Evolutionary conservation across 495 filamentous ascomycete genomes (phyloP).

Genomic region (Aspergillus asperescens): DNA sequence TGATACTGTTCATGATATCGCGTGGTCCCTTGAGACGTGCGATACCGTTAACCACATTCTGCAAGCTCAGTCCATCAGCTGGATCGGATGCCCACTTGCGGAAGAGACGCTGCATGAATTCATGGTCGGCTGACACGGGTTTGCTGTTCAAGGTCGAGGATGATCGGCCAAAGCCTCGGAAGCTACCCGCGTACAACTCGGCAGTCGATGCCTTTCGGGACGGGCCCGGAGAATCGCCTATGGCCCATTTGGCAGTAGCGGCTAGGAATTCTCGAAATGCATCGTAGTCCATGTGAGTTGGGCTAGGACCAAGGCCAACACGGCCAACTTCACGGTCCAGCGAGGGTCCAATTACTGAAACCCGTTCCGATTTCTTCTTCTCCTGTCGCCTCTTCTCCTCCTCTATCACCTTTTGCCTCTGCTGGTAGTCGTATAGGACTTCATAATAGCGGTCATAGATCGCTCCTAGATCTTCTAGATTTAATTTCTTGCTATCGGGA

Average conservation of each 20-base stretch:
- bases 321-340: conserved; percentile 55
- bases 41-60: conserved; percentile 85
- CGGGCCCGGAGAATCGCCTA: conserved; percentile 67
- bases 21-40: conserved; percentile 84
- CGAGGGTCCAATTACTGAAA: conserved; percentile 38
- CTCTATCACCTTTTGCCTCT: conserved; percentile 69
- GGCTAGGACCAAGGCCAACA: conserved; percentile 82
- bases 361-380: conserved; percentile 51
- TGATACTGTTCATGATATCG: conserved; percentile 96
- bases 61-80: conserved; percentile 69
- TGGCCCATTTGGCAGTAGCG: conserved; percentile 82
- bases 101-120: conserved; percentile 89
- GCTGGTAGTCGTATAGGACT: conserved; percentile 83
- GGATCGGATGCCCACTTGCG: conserved; percentile 78
- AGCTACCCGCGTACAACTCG: conserved; percentile 49
- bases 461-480: conserved; percentile 74
- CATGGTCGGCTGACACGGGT: conserved; percentile 85
- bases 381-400: conserved; percentile 60
- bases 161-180: conserved; percentile 43
- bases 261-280: conserved; percentile 91
- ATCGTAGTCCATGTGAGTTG: conserved; percentile 91
- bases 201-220: conserved; percentile 49
- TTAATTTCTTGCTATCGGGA: conserved; percentile 86
- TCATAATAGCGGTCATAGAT: conserved; percentile 92
- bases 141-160: conserved; percentile 69